phyloP scores from a whole-genome alignment of 148 eudicot species.

The Salicornia ramosissima region DNA sequence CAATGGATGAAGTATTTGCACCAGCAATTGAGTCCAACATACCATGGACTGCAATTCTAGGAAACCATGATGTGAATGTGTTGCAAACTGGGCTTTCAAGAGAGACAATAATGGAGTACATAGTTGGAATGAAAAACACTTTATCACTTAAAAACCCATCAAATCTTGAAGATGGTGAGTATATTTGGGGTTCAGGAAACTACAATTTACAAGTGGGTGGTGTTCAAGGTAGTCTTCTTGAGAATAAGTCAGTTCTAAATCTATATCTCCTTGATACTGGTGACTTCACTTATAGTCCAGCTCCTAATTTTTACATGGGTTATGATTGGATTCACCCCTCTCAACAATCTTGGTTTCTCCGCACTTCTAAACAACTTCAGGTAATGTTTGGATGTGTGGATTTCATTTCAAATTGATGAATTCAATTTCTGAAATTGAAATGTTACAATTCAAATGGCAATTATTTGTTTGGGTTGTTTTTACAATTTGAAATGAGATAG shows the following conservation, averaged over 20 bases:
- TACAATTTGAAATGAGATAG: neutral
- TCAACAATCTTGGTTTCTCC: constrained; percentile 61
- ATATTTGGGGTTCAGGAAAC: constrained; percentile 60
- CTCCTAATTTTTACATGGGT: constrained; percentile 35
- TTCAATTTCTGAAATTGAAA: too few relatives aligned
- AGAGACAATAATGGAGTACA: constrained; percentile 48
- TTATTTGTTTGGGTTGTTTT: constrained; percentile 52
- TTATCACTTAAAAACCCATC: constrained; percentile 45
- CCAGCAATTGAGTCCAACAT: constrained; percentile 45
- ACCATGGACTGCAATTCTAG: constrained; percentile 68
- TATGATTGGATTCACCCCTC: constrained; percentile 72
- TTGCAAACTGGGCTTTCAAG: constrained; percentile 36
- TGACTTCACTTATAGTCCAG: constrained; percentile 40
- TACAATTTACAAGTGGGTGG: constrained; percentile 63
- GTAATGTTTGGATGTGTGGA: too few relatives aligned
- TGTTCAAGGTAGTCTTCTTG: constrained; percentile 32
- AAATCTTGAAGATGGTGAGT: constrained; percentile 17
- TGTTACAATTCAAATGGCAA: too few relatives aligned
- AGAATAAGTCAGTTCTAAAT: constrained; percentile 55
- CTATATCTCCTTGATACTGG: constrained; percentile 64
- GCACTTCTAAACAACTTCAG: constrained; percentile 37
- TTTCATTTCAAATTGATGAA: too few relatives aligned
- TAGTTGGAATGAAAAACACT: constrained; percentile 47
- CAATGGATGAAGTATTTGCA: constrained; percentile 60
- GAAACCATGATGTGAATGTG: constrained; percentile 53